These are phyloP conservation scores for Clavariopsis aquatica DNA, from an alignment of 495 filamentous ascomycete genomes.

Conservation along the genomic window DNA sequence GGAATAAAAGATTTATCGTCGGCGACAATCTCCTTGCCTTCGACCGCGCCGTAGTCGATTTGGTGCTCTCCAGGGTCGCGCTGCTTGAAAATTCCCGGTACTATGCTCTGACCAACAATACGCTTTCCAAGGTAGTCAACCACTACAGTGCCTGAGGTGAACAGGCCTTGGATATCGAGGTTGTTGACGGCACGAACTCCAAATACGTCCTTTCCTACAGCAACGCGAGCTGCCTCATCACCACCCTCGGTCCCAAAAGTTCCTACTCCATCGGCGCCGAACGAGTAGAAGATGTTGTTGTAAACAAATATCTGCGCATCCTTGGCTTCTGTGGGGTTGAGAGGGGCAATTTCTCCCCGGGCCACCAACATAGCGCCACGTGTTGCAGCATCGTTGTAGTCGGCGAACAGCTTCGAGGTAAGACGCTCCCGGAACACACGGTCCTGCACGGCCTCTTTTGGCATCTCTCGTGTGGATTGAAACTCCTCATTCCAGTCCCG, in stretches of 20 bases:
- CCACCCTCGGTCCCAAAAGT: conserved; percentile 96
- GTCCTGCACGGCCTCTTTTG: conserved; percentile 89
- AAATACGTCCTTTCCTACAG: conserved; percentile 93
- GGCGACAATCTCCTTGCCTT: conserved; percentile 94
- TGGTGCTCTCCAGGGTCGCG: conserved; percentile 95
- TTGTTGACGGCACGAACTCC: conserved; percentile 95
- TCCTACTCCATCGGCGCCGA: conserved; percentile 94
- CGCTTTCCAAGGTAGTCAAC: conserved; percentile 97
- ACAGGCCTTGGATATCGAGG: conserved; percentile 90
- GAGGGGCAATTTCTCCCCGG: conserved; percentile 87
- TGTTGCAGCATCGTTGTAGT: conserved; percentile 94
- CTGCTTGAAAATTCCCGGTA: conserved; percentile 99
- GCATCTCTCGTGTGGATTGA: conserved; percentile 91
- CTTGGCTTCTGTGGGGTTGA: conserved; percentile 89
- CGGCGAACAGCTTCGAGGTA: conserved; percentile 92
- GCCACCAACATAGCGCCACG: conserved; percentile 92
- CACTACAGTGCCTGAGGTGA: conserved; percentile 93
- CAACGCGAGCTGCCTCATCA: conserved; percentile 93
- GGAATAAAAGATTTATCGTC: conserved; percentile 80
- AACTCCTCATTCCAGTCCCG: conserved; percentile 99
- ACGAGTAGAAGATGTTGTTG: conserved; percentile 99
- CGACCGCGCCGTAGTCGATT: conserved; percentile 97
- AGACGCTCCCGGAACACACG: conserved; percentile 93
- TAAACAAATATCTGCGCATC: conserved; percentile 99
- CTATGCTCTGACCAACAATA: conserved; percentile 96